phyloP scores from a whole-genome alignment of 805 yeast genomes.

The Lipomyces spencermartinsiae region DNA sequence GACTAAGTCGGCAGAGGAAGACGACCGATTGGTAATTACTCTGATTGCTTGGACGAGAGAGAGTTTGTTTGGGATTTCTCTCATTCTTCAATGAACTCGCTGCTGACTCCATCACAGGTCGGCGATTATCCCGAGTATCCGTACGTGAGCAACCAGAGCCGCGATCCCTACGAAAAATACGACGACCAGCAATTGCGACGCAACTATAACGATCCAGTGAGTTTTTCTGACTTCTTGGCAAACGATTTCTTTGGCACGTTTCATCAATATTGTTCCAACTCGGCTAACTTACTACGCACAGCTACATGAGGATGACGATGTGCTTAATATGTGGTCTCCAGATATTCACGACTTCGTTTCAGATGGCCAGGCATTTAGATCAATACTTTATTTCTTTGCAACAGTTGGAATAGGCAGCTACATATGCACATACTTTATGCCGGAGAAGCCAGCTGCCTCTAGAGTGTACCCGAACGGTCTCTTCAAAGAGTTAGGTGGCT shows the following conservation, averaged over 20 bases:
- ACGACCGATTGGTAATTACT: slow-evolving; percentile 30
- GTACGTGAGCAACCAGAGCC: slow-evolving; percentile 64
- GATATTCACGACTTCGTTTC: slow-evolving; percentile 68
- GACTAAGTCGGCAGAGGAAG: slow-evolving; percentile 19
- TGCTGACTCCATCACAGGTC: slow-evolving; percentile 15
- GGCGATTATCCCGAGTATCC: slow-evolving; percentile 69
- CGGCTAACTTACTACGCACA: slow-evolving; percentile 5
- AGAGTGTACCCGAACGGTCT: slow-evolving; percentile 81
- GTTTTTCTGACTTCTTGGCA: slow-evolving; percentile 13
- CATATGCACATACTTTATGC: slow-evolving; percentile 54
- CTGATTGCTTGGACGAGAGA: not conserved
- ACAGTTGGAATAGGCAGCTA: slow-evolving; percentile 54
- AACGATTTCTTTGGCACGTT: not conserved
- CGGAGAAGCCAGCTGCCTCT: slow-evolving; percentile 76
- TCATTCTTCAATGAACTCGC: not conserved
- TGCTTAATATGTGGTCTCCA: slow-evolving; percentile 85
- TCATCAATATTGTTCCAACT: not conserved
- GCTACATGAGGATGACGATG: slow-evolving; percentile 71
- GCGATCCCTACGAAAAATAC: slow-evolving; percentile 73
- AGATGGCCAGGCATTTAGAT: slow-evolving; percentile 65
- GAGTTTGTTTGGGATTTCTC: not conserved
- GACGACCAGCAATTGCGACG: slow-evolving; percentile 84
- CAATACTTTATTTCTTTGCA: slow-evolving; percentile 64
- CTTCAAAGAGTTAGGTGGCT: slow-evolving; percentile 73
- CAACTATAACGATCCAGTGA: slow-evolving; percentile 68